Conservation (phyloP, 805 yeast genomes). For the Teunomyces aglyptinius region DNA sequence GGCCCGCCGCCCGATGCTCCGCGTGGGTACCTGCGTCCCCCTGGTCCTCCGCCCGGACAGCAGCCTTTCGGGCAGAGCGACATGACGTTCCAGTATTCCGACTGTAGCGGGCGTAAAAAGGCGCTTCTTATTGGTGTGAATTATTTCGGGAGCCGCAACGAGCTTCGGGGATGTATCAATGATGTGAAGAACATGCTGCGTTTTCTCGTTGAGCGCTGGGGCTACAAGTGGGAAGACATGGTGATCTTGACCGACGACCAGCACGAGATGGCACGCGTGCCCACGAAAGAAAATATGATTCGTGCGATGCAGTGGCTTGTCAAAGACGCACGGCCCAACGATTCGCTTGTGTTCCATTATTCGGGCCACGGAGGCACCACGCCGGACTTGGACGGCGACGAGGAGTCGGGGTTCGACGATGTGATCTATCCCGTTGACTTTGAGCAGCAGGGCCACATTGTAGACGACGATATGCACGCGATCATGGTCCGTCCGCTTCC, state of each 20-base stretch:
- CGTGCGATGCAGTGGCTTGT: conserved; percentile 43
- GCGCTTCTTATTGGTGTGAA: conserved; percentile 38
- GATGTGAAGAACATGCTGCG: conserved; percentile 38
- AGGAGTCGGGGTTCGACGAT: conserved; percentile 36
- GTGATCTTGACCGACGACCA: conserved; percentile 41
- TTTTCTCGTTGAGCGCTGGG: conserved; percentile 28
- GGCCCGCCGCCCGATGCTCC: conserved; percentile 7
- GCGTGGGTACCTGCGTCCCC: background rate
- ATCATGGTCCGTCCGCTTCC: conserved; percentile 38
- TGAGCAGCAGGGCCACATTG: conserved; percentile 30
- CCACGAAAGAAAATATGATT: conserved; percentile 31
- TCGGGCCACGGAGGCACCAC: conserved; percentile 42
- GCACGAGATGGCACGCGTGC: conserved; percentile 27
- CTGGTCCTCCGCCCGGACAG: conserved; percentile 2
- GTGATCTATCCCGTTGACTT: conserved; percentile 39
- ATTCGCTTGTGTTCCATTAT: conserved; percentile 39
- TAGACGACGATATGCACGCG: conserved; percentile 40
- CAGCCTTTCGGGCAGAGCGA: conserved; percentile 30
- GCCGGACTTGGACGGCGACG: conserved; percentile 36
- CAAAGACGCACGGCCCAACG: conserved; percentile 36
- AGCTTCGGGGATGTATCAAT: conserved; percentile 37
- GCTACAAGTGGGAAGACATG: conserved; percentile 36
- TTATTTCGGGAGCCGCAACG: conserved; percentile 30
- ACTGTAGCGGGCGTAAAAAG: conserved; percentile 36
- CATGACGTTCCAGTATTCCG: conserved; percentile 39